Base-by-base conservation (phyloP, 495 filamentous ascomycete genomes). In the Lophiostoma macrostomum region DNA sequence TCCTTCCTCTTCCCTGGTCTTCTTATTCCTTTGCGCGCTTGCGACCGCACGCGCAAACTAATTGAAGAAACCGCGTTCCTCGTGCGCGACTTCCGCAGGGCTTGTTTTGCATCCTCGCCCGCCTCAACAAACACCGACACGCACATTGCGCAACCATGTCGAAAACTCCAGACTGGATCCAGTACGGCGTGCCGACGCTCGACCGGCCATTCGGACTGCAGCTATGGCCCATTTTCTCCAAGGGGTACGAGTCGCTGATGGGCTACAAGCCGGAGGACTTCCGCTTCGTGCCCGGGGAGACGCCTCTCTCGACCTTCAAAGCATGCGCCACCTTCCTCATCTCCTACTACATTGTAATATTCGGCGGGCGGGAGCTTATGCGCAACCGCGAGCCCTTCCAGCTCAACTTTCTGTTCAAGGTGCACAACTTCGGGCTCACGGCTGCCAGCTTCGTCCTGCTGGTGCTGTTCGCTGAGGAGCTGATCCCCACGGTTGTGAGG, bases 181-280 rank as follows among this genome's bases (percentile, higher is more conserved):
- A 69, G 31, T 46, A 53, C 53, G 70, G 70, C 50, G 38, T 45
- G 30, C 91, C 91, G 23, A 88, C 87, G 29, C 75, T 96, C 60
- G 91, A 96, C 68, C 81, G 87, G 61, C 93, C 93, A 11, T 96
- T 98, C 67, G 93, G 91, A 66, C 76, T 96, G 53, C 74, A 86
- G 35, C 71, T 97, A 71, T 98, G 93, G 93, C 91, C 93, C 53
- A 80, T 93, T 72, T 98, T 58, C 80, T 84, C 84, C 73, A 82
- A 87, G 73, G 82, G 78, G 63, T 96, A 85, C 72, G 81, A 84
- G 68, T 65, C 70, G 29, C 79, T 88, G 38, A 78, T 76, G 46
- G 91, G 91, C 56, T 86, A 83, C 66, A 76, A 80, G 43, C 81
- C 86, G 42, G 77, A 85, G 40, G 80, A 88, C 51, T 87, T 89